phyloP scores from a whole-genome alignment of 179 eudicot genomes.

The Kewa caespitosa region DNA sequence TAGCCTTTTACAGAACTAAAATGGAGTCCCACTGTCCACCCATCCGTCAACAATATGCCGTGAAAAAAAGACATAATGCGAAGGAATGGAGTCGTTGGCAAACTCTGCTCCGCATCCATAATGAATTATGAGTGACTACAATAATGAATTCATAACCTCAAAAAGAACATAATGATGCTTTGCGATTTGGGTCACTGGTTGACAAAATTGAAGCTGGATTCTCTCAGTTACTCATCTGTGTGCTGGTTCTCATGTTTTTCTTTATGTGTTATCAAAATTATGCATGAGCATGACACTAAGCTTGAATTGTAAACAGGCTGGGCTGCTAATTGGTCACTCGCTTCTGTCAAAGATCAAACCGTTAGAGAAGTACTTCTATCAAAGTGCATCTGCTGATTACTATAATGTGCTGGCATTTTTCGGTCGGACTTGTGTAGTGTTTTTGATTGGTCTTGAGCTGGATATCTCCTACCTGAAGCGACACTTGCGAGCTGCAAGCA shows the following conservation, averaged over 20 bases:
- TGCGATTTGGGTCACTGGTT: no score
- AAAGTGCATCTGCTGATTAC: conserved; percentile 53
- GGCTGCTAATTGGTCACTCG: conserved; percentile 75
- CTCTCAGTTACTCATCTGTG: no score
- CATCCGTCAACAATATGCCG: no score
- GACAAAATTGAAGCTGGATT: background rate
- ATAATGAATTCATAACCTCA: no score
- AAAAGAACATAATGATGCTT: no score
- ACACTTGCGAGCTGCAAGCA: conserved; percentile 49
- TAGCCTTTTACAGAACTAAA: no score
- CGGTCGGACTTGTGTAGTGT: conserved; percentile 68
- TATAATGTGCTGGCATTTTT: conserved; percentile 67
- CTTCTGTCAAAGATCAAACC: conserved; percentile 45
- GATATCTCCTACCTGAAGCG: conserved; percentile 59
- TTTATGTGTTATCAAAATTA: background rate
- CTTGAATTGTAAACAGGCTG: conserved; percentile 57
- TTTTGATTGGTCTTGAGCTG: conserved; percentile 78
- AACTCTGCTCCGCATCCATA: no score
- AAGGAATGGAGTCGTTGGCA: no score
- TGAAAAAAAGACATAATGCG: no score
- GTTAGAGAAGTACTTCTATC: conserved; percentile 51
- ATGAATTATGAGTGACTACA: no score
- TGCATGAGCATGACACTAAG: background rate
- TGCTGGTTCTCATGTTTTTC: background rate
- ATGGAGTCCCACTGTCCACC: no score